Conservation (phyloP, 345 rosid species). For the Melastoma malabathricum region DNA sequence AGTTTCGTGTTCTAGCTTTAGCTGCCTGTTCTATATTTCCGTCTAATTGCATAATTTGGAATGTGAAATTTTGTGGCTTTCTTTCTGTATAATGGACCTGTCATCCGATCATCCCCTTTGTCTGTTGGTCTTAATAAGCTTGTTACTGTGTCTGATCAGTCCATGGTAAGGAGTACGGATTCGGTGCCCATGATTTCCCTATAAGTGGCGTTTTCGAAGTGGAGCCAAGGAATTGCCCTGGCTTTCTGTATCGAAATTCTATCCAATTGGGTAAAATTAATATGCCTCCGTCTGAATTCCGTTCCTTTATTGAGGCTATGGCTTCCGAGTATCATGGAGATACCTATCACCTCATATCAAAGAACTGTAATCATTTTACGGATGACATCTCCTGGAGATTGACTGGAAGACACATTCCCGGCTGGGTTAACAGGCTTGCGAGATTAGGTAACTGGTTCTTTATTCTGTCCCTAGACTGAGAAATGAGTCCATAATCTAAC, state of each 20-base stretch:
- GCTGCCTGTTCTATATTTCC: too few relatives aligned
- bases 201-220: constrained; percentile 81
- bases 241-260: constrained; percentile 47
- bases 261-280: constrained; percentile 26
- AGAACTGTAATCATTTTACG: constrained; percentile 76
- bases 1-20: too few relatives aligned
- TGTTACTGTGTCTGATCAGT: constrained; percentile 22
- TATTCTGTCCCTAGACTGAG: not conserved
- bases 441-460: constrained; percentile 36
- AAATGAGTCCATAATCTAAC: not conserved
- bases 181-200: constrained; percentile 74
- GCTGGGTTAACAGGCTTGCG: constrained; percentile 77
- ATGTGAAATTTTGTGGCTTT: not conserved
- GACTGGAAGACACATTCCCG: constrained; percentile 45
- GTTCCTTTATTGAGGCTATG: constrained; percentile 38
- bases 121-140: not conserved
- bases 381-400: constrained; percentile 44
- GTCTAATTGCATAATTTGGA: too few relatives aligned
- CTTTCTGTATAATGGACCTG: not conserved
- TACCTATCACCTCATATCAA: constrained; percentile 64
- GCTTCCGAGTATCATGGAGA: constrained; percentile 76
- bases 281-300: constrained; percentile 42
- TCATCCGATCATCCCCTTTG: not conserved
- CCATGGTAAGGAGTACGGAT: constrained; percentile 72
- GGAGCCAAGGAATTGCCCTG: constrained; percentile 66